phyloP scores from a whole-genome alignment of 2,329 filamentous ascomycete genomes.

The Aspergillus pseudonomiae region DNA sequence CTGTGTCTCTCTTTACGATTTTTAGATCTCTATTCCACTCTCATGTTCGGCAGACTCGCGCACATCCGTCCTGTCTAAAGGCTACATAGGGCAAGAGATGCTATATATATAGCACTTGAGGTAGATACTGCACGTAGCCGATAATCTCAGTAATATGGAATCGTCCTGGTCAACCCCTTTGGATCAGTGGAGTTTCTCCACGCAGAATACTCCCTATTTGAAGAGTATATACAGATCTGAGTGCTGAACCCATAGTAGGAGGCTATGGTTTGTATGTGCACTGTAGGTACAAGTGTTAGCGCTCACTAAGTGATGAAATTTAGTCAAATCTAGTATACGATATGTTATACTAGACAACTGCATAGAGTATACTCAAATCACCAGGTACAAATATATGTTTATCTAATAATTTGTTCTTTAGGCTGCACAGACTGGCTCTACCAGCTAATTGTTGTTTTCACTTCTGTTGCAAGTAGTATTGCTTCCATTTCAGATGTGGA shows the following conservation, averaged over 20 bases:
- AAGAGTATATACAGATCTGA: neutral
- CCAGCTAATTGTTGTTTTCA: too few species aligned
- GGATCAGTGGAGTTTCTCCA: neutral
- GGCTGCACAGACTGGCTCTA: too few species aligned
- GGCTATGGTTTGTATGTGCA: neutral
- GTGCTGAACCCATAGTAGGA: neutral
- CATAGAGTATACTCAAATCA: too few species aligned
- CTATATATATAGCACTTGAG: neutral
- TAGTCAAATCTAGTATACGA: too few species aligned
- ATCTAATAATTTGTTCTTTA: too few species aligned
- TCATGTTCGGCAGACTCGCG: neutral
- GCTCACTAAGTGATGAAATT: neutral
- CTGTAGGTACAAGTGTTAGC: neutral
- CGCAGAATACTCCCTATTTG: neutral
- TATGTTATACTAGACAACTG: too few species aligned
- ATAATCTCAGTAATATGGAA: neutral
- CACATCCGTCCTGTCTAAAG: neutral
- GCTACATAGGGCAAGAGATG: neutral
- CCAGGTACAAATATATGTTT: too few species aligned
- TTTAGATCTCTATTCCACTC: neutral
- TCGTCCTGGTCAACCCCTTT: neutral
- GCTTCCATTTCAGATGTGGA: neutral
- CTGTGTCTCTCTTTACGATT: neutral
- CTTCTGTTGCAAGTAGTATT: too few species aligned
- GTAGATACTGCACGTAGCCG: neutral